Base-by-base conservation (phyloP, 108 stramenopile genomes). In the Pseudonitzschia multiseries region DNA sequence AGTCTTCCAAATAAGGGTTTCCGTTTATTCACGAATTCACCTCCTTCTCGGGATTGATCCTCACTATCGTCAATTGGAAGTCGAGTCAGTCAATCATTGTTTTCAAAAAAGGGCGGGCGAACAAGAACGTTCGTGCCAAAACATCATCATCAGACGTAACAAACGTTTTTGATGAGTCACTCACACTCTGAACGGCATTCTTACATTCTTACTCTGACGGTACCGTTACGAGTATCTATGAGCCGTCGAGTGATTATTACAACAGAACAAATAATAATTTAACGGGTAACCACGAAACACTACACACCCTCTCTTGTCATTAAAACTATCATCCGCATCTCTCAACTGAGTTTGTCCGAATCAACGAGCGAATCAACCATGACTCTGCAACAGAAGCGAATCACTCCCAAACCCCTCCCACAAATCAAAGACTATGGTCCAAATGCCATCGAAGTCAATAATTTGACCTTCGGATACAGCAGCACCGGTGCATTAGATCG, bases 401-500 rank as follows among this genome's bases (percentile, higher is more conserved):
- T 61, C 28, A 20, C 28, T 0, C 80, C 87, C 40, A 93, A 90
- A 64, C 86, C 92, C 14, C 78, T 90, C 10, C 92, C 92, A 8
- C 42, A 53, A 12, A 83, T 93, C 54, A 78, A 81, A n/a, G 83
- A 84, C 14, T 90, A 87, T 62, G 92, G 89, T 27, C 78, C 80
- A 54, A 64, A 88, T 65, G 87, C 92, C 33, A 88, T 93, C 67
- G 81, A 81, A 51, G 75, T 93, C 27, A 46, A 83, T 32, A 79
- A 91, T 72, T 76, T 93, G 17, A 89, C 86, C 29, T 93, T 91
- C 69, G 85, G 81, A 22, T 95, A 92, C 81, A 74, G 76, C 53
- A 74, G 77, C 29, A 69, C 32, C 20, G 48, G 65, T 26, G 43
- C 65, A 13, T 28, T 67, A 8, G 65, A 50, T 24, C 22, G 10